phyloP scores from a whole-genome alignment of 2,329 filamentous ascomycete species.

The Chrysoporthe deuterocubensis region DNA sequence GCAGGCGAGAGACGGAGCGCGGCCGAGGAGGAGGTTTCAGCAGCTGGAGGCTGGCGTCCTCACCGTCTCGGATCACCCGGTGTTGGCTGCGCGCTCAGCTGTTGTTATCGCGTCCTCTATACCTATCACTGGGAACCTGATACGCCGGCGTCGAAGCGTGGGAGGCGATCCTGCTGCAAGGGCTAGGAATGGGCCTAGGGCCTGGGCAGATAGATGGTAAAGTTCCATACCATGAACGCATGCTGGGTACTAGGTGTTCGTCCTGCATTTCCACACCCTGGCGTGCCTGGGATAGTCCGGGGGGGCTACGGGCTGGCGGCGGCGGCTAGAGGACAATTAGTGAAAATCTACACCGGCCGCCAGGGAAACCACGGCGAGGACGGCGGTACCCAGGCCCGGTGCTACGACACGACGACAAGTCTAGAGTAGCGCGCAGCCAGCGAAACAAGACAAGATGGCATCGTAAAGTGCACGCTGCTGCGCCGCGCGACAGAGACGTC shows the following conservation, averaged over 20 bases:
- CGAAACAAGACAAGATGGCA: neutral
- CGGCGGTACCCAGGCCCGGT: neutral
- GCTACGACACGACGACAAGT: neutral
- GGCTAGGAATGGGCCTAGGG: neutral
- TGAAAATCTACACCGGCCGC: too few species aligned
- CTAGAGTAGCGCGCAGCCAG: neutral
- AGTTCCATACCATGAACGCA: too few species aligned
- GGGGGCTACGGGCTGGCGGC: too few species aligned
- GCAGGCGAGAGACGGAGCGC: neutral
- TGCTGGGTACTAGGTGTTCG: too few species aligned
- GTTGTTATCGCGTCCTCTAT: neutral
- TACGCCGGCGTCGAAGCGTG: neutral
- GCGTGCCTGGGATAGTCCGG: too few species aligned
- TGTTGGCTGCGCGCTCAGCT: neutral
- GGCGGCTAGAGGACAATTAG: too few species aligned
- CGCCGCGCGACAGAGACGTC: neutral
- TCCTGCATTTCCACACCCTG: too few species aligned
- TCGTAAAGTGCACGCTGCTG: too few species aligned
- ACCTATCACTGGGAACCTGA: neutral
- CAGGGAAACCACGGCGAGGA: neutral
- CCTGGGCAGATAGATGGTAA: too few species aligned
- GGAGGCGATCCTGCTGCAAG: neutral
- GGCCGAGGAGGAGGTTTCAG: conserved; percentile 15
- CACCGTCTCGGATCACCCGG: conserved; percentile 12
- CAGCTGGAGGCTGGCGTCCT: neutral